Evolutionary conservation across 1,284 basidiomycete genomes (phyloP), one percentile per base, ranked within the genome.

Genomic region (Trichosporon sp.): DNA sequence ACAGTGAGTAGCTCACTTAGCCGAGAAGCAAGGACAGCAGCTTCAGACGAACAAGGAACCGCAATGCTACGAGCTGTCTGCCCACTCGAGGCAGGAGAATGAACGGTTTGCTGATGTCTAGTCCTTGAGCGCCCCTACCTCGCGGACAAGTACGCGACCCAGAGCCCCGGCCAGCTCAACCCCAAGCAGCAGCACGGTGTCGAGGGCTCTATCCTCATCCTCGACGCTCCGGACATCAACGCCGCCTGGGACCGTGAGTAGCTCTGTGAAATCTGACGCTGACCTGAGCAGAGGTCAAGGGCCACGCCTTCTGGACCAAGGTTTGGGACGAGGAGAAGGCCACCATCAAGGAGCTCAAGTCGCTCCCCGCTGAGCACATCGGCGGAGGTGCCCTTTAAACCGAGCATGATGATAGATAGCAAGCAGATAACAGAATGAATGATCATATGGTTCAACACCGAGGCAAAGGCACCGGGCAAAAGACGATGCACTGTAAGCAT

Each of bases 301-400:
- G 27, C 27, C 56, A 60, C 29, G 15, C 56, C 5, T 60, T 60
- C 56, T 60, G 56, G 56, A 60, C 56, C 56, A 60, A 60, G 56
- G 56, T 60, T 18, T 60, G 56, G 56, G 56, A 60, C 29, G 56
- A 60, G 56, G 56, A 60, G 56, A 60, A 60, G 56, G 56, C 56
- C 56, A 21, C 29, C 7, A 60, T 60, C 56, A 60, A 60, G 56
- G 56, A 60, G 56, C 56, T 60, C 56, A 60, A 60, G 56, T 32
- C 29, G 15, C 56, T 60, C 23, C 56, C 56, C 56, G 56, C 23
- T 25, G 47, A 51, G 23, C 47, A 51, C 23, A 11, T 51, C 47
- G 47, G 29, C 27, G 56, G 56, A n/a, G 27, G 27, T n/a, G 56
- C 56, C n/a, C 27, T 31, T 21, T 60, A 60, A 32, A 4, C 11